Percentiles rank a stretch among this genome's conserved stretches.
phyloP scores from a whole-genome alignment of 148 eudicot species.

The Limonium bicolor region DNA sequence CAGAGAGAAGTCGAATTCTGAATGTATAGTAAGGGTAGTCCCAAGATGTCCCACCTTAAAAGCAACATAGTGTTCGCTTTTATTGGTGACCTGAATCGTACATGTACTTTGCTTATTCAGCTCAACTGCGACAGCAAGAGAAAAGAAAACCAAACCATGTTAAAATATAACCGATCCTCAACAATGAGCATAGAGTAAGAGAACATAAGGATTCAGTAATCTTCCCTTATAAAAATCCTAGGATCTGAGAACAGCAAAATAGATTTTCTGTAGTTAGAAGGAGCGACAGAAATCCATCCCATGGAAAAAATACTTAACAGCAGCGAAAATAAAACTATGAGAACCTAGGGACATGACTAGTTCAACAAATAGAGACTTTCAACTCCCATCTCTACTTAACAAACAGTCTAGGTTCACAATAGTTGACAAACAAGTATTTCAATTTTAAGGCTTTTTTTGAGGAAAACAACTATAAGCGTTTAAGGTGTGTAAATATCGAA shows the following conservation, averaged over 20 bases:
- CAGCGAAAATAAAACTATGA: too few species aligned
- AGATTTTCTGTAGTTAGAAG: not conserved
- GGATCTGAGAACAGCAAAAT: not conserved
- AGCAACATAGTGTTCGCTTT: slow-evolving; percentile 39
- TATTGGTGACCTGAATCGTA: slow-evolving; percentile 41
- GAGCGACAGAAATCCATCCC: too few species aligned
- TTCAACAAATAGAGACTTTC: too few species aligned
- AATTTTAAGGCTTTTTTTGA: too few species aligned
- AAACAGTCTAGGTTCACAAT: too few species aligned
- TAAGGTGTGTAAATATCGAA: too few species aligned
- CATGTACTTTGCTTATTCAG: slow-evolving; percentile 58
- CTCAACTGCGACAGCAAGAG: slow-evolving; percentile 46
- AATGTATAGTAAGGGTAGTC: not conserved
- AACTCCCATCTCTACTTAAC: too few species aligned
- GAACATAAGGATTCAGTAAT: not conserved
- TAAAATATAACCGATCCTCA: not conserved
- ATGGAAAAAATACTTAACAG: too few species aligned
- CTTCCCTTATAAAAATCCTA: not conserved
- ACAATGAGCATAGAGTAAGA: not conserved
- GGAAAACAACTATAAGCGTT: too few species aligned
- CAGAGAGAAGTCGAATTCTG: not conserved
- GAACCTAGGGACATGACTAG: too few species aligned
- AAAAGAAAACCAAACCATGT: slow-evolving; percentile 6
- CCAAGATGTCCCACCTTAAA: slow-evolving; percentile 64
- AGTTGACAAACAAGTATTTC: too few species aligned